Conservation (phyloP, 75 land plant genomes). For the Pinus taeda region DNA sequence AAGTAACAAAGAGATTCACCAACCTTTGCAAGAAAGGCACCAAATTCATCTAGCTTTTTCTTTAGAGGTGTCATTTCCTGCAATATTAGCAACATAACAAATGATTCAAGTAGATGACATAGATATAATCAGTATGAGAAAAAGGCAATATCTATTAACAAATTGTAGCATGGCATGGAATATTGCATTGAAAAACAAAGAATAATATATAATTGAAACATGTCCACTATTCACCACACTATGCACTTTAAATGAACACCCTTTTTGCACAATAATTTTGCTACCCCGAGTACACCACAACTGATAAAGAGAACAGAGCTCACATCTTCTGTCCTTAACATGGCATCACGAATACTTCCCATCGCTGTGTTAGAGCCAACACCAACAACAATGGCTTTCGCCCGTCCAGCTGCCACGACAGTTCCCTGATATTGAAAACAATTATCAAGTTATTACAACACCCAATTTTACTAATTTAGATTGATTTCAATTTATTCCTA, state of each 20-base stretch:
- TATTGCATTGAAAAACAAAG: neutral
- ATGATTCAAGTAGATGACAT: neutral
- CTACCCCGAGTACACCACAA: neutral
- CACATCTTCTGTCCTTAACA: constrained; percentile 88
- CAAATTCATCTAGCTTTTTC: constrained; percentile 96
- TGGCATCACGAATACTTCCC: constrained; percentile 99
- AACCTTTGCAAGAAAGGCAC: constrained; percentile 93
- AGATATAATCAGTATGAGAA: neutral
- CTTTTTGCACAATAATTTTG: neutral
- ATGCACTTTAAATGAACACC: neutral
- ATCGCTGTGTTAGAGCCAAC: constrained; percentile 95
- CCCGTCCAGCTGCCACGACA: constrained; percentile 88
- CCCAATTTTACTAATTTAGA: neutral
- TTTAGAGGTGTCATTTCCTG: constrained; percentile 96
- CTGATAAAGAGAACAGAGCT: constrained; percentile 8
- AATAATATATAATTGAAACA: neutral
- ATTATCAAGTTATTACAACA: neutral
- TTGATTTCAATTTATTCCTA: neutral
- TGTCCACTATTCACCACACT: neutral
- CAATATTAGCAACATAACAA: constrained; percentile 10
- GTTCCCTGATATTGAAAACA: constrained; percentile 68
- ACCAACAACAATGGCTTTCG: constrained; percentile 83
- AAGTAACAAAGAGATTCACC: neutral
- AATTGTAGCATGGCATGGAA: neutral
- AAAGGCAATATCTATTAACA: neutral